Evolutionary conservation across 139 green algal species (phyloP), one percentile per base, ranked within the genome.

Genomic region (Chlamydomonas incerta): DNA sequence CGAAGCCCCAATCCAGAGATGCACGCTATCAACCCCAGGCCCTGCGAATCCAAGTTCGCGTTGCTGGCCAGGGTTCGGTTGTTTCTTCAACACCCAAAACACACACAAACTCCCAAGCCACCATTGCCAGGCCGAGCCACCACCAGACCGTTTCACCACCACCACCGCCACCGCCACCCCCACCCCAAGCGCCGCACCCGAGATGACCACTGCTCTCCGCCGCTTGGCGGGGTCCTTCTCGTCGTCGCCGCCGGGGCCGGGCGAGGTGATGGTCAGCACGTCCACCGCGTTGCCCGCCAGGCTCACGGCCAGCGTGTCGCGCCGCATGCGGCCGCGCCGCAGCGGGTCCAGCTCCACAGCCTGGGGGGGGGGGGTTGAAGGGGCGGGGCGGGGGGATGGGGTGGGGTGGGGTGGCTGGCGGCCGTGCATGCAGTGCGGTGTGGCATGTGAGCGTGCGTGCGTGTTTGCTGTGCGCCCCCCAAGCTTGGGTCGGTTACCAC

Each of bases 201-300:
- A 69, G 8, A 87, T 60, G 24, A 87, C 46, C 20, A 87, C 82
- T 11, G 50, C 82, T 62, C 47, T 75, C 15, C 86, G 77, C 46
- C 86, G 50, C 58, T 57, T 69, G 8, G 90, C 60, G 5, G 41
- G 41, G 41, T 50, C 41, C 8, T 74, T 72, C 23, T 90, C 86
- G 14, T 29, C 21, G 62, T 84, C 74, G 26, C 80, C 81, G 21
- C 46, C 67, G 24, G 57, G 81, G 15, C 11, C 29, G 29, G 83
- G 79, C 28, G 81, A 88, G 6, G 94, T 96, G 88, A 96, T 93
- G 85, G 94, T 96, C 29, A 96, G 83, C 34, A 95, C 24, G 60
- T 95, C 92, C 50, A 89, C 90, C 23, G 55, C 35, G 80, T 96
- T 95, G 82, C 94, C 94, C 18, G 94, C 93, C 50, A 96, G 91